Base-by-base conservation (phyloP, 2,329 filamentous ascomycete species). In the Colletotrichum sp. region DNA sequence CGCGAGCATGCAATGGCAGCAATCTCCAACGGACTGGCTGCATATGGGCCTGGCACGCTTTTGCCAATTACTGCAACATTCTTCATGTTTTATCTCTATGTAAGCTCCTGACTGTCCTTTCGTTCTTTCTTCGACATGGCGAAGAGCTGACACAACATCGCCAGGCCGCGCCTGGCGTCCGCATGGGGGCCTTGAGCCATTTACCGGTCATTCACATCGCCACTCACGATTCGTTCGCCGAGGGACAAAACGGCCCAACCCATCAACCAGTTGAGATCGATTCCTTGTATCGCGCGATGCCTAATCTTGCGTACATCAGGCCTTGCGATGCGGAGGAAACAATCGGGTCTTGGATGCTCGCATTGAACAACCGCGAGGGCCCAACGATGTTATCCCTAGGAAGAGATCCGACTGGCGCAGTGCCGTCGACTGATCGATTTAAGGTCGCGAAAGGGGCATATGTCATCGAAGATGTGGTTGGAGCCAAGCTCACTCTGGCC, bases 181-280 rank as follows among this genome's bases (percentile, higher is more conserved):
- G 90, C 12, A 91, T 91, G 89, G 88, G 79, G 7, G 89, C 89
- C 2, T 82, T 91, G 1, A 87, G 89, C 77, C 79, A 85, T 7
- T 84, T 91, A 1, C 87, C 89, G 63, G 83, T 85, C 15, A 89
- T 91, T 71, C 89, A 91, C 77, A 81, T 87, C 39, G 89, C 88
- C 1, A 91, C 89, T 0, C 89, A 91, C 79, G 89, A 91, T 82
- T 87, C 85, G 3, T 88, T 90, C 62, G 89, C 88, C 21, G 88
- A 86, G 77, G 89, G 89, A 7, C 88, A 91, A 78, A 88, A 91
- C 77, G 90, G 89, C 0, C 90, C 89, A 2, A 91, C 90, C 0
- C 90, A 91, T 77, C 89, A 91, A 79, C 89, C 89, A 3, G 87
- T 91, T 49, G 89, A 88, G 65, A 80, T 90, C 1, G 87, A 88